Conservation (phyloP, 148 eudicot genomes). For the Persicaria maculosa region DNA sequence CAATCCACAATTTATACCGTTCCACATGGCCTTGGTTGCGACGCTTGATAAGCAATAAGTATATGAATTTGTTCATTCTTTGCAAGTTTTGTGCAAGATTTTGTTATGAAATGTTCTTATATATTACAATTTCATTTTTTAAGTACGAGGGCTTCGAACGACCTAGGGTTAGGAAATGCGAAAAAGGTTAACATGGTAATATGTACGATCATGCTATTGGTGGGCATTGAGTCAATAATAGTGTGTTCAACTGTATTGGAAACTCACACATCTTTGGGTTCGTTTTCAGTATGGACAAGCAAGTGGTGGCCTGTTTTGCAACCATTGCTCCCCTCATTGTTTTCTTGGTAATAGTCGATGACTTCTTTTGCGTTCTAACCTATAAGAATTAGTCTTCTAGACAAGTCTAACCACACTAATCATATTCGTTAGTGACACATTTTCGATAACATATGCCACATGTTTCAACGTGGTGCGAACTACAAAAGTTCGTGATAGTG, state of each 20-base stretch:
- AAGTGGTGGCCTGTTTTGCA: slow-evolving; percentile 25
- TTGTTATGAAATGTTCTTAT: no score
- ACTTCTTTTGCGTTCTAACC: slow-evolving; percentile 25
- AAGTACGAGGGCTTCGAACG: slow-evolving; percentile 21
- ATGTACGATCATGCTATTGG: neutral
- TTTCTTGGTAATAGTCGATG: slow-evolving; percentile 21
- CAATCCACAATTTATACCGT: slow-evolving; percentile 8
- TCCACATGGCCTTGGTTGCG: slow-evolving; percentile 12
- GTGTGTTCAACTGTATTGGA: slow-evolving; percentile 11
- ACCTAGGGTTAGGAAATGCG: slow-evolving; percentile 14
- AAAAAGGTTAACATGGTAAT: neutral
- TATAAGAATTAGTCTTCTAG: no score
- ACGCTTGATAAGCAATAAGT: slow-evolving; percentile 16
- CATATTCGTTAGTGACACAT: neutral
- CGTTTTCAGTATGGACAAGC: slow-evolving; percentile 24
- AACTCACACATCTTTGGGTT: slow-evolving; percentile 20
- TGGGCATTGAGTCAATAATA: slow-evolving; percentile 15
- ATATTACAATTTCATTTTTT: neutral
- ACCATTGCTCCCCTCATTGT: slow-evolving; percentile 30
- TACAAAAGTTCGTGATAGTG: slow-evolving; percentile 36
- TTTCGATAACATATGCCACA: slow-evolving; percentile 15
- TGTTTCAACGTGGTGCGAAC: slow-evolving; percentile 39
- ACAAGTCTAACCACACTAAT: no score
- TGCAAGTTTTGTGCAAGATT: neutral
- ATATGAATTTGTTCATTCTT: no score